These are phyloP conservation scores for Mrakia gelida DNA, from an alignment of 768 basidiomycete species.

Conservation along the genomic window DNA sequence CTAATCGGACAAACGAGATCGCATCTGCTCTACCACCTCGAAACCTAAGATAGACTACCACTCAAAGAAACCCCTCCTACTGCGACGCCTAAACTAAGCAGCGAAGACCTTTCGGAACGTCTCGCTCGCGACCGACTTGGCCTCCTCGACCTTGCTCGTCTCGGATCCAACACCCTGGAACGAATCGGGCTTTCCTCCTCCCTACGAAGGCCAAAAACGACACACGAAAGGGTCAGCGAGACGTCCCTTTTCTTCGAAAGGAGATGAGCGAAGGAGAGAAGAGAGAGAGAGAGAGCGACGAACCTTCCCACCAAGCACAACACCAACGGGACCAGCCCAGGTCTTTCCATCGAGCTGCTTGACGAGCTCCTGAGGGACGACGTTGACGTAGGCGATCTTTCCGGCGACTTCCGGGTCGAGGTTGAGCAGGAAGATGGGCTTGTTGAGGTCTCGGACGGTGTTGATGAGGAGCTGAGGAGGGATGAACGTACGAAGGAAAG, in stretches of 20 bases:
- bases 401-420: constrained; percentile 57
- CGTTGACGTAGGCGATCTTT: constrained; percentile 85
- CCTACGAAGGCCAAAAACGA: constrained; percentile 45
- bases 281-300: too few species aligned
- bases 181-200: constrained; percentile 90
- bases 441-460: constrained; percentile 74
- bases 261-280: too few species aligned
- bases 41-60: too few species aligned
- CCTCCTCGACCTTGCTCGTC: constrained; percentile 60
- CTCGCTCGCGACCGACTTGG: constrained; percentile 55
- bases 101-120: constrained; percentile 20
- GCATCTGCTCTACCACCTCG: too few species aligned
- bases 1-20: too few species aligned
- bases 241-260: too few species aligned
- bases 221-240: too few species aligned
- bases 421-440: constrained; percentile 85
- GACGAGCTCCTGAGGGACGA: constrained; percentile 61
- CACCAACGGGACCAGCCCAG: constrained; percentile 79
- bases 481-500: not conserved
- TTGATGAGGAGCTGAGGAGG: constrained; percentile 50
- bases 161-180: constrained; percentile 83
- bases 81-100: too few species aligned
- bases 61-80: too few species aligned
- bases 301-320: constrained; percentile 75
- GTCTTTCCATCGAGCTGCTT: constrained; percentile 70